These are phyloP conservation scores for Plasmodium blacklocki DNA, from an alignment of 169 alveolate species.

Conservation along the genomic window DNA sequence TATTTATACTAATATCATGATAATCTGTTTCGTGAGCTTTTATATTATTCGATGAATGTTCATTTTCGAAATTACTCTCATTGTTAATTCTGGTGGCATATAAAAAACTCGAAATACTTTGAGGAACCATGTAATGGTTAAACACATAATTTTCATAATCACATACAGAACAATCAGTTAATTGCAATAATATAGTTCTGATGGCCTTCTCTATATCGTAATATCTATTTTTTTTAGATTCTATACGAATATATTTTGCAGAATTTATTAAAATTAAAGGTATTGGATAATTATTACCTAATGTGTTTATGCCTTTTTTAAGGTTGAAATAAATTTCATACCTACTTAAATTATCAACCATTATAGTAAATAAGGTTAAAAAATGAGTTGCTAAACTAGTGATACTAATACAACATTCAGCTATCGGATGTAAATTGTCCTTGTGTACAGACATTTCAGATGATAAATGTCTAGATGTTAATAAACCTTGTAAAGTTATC, in stretches of 20 bases:
- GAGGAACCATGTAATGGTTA: slow-evolving; percentile 72
- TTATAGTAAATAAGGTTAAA: slow-evolving; percentile 64
- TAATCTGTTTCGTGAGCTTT: slow-evolving; percentile 8
- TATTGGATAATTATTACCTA: slow-evolving; percentile 24
- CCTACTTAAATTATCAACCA: slow-evolving; percentile 65
- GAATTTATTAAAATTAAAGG: slow-evolving; percentile 70
- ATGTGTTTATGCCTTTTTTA: slow-evolving; percentile 24
- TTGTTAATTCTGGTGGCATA: slow-evolving; percentile 37
- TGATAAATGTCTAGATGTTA: slow-evolving; percentile 70
- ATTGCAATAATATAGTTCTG: slow-evolving; percentile 65
- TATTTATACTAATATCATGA: slow-evolving; percentile 23
- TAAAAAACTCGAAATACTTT: slow-evolving; percentile 70
- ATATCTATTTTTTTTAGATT: slow-evolving; percentile 61
- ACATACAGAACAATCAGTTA: slow-evolving; percentile 76
- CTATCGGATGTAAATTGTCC: slow-evolving; percentile 63
- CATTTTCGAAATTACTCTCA: slow-evolving; percentile 4
- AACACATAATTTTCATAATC: slow-evolving; percentile 76
- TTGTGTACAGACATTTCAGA: slow-evolving; percentile 76
- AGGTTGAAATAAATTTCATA: slow-evolving; percentile 65
- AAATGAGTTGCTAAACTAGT: slow-evolving; percentile 77
- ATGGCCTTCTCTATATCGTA: slow-evolving; percentile 75
- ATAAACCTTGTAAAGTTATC: slow-evolving; percentile 62
- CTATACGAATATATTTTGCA: slow-evolving; percentile 72
- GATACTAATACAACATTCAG: slow-evolving; percentile 71
- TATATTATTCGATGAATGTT: slow-evolving; percentile 12